A percentile compares a stretch with the other conserved stretches of the same genome.
Evolutionary conservation across 305 asterid species (phyloP).

Genomic region (Solanum aculeatissimum): DNA sequence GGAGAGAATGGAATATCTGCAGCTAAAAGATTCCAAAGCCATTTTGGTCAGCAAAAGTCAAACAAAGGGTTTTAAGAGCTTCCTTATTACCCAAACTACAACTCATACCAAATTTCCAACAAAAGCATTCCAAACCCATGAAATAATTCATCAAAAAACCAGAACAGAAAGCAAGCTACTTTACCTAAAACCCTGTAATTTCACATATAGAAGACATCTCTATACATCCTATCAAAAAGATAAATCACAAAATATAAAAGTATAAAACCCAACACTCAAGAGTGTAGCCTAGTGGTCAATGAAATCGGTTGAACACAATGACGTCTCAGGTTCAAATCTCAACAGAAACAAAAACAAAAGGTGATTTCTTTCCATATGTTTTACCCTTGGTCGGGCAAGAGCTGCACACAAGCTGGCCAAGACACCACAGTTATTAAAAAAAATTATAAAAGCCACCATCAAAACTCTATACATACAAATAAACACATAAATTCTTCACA

Average conservation of each 20-base stretch:
- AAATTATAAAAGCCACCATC: not conserved
- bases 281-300: not conserved
- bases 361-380: not conserved
- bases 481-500: not conserved
- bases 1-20: not conserved
- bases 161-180: not conserved
- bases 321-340: not conserved
- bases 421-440: not conserved
- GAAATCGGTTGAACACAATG: not conserved
- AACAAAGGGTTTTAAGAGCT: not conserved
- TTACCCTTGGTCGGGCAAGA: not conserved
- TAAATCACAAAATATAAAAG: not conserved
- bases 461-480: not conserved
- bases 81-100: not conserved
- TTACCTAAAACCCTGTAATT: not conserved
- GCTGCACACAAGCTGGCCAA: not conserved
- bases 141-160: not conserved
- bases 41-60: not conserved
- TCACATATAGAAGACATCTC: not conserved
- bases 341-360: not conserved
- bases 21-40: not conserved
- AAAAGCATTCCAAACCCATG: constrained; percentile 3
- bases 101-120: not conserved
- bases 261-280: not conserved
- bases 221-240: not conserved